Percentiles rank a stretch among this genome's conserved stretches.
These are phyloP conservation scores for Herpetomonas tarakana DNA, from an alignment of 208 protist genomes.

Conservation along the genomic window DNA sequence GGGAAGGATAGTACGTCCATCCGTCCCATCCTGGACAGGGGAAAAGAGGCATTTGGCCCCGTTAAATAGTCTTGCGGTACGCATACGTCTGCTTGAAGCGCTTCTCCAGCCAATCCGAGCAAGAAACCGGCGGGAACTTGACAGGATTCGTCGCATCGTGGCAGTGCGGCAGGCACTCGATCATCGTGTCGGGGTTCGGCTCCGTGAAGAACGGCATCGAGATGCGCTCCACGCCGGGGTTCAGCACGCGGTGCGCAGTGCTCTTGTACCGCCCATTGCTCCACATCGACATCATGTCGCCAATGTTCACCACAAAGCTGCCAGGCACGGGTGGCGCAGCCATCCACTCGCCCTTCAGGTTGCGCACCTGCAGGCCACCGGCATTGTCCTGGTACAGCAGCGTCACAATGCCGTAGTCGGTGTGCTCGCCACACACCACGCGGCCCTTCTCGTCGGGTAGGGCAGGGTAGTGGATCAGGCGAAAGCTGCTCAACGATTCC, in stretches of 20 bases:
- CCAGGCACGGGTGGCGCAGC: conserved; percentile 18
- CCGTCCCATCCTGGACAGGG: too few relatives aligned
- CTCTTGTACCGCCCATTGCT: conserved; percentile 35
- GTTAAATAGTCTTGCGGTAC: conserved; percentile 11
- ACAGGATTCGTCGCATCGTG: conserved; percentile 18
- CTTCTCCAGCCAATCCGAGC: conserved; percentile 24
- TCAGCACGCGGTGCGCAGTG: conserved; percentile 35
- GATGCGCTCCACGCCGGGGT: conserved; percentile 28
- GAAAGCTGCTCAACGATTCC: conserved; percentile 67
- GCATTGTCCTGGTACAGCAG: conserved; percentile 32
- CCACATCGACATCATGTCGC: conserved; percentile 57
- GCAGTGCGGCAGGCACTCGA: conserved; percentile 27
- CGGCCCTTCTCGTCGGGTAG: conserved; percentile 10
- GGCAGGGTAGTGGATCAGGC: conserved; percentile 66
- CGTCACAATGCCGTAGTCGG: conserved; percentile 47
- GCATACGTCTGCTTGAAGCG: conserved; percentile 27
- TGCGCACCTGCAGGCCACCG: conserved; percentile 28
- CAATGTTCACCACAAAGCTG: conserved; percentile 53
- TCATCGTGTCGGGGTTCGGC: conserved; percentile 28
- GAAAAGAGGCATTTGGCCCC: too few relatives aligned
- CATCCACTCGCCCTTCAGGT: conserved; percentile 31
- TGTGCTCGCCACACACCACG: conserved; percentile 28
- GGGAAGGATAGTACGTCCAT: too few relatives aligned
- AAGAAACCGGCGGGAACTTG: conserved; percentile 21
- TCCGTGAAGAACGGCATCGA: conserved; percentile 57